These are phyloP conservation scores for Collybia sp. DNA, from an alignment of 768 basidiomycete species.

Conservation along the genomic window DNA sequence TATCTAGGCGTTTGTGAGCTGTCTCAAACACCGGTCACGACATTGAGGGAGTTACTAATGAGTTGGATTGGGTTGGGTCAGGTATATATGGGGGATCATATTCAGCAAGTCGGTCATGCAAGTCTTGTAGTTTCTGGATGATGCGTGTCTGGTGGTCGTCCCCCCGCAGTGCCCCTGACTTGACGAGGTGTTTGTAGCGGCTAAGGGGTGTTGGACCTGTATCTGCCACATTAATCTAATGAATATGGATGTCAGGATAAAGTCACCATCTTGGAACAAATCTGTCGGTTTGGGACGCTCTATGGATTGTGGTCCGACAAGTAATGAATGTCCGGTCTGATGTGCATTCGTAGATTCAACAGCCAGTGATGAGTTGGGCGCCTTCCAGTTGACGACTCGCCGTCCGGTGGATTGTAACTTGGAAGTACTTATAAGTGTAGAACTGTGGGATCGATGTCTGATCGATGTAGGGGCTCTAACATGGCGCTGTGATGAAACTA, in stretches of 20 bases:
- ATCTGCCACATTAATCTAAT: background rate
- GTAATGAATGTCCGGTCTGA: constrained; percentile 18
- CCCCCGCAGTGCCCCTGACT: constrained; percentile 49
- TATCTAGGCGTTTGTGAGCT: constrained; percentile 23
- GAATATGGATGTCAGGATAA: background rate
- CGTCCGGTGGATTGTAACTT: constrained; percentile 14
- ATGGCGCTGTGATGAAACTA: constrained; percentile 11
- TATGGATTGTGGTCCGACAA: constrained; percentile 9
- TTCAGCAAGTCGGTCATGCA: constrained; percentile 64
- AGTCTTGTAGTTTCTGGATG: constrained; percentile 72
- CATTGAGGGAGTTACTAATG: constrained; percentile 28
- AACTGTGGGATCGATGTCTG: constrained; percentile 7
- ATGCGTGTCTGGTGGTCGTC: constrained; percentile 86
- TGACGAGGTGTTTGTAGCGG: constrained; percentile 42
- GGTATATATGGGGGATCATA: constrained; percentile 72
- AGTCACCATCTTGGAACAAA: background rate
- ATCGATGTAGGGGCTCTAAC: constrained; percentile 11
- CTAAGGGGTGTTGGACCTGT: constrained; percentile 28
- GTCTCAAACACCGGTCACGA: constrained; percentile 21
- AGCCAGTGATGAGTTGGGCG: constrained; percentile 31
- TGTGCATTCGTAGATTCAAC: constrained; percentile 19
- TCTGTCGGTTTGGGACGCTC: background rate
- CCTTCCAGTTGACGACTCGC: constrained; percentile 3
- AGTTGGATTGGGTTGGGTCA: constrained; percentile 29
- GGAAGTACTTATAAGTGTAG: constrained; percentile 8